These are phyloP conservation scores for Carex littledalei DNA, from an alignment of 176 grass and related monocot genomes.

Conservation along the genomic window DNA sequence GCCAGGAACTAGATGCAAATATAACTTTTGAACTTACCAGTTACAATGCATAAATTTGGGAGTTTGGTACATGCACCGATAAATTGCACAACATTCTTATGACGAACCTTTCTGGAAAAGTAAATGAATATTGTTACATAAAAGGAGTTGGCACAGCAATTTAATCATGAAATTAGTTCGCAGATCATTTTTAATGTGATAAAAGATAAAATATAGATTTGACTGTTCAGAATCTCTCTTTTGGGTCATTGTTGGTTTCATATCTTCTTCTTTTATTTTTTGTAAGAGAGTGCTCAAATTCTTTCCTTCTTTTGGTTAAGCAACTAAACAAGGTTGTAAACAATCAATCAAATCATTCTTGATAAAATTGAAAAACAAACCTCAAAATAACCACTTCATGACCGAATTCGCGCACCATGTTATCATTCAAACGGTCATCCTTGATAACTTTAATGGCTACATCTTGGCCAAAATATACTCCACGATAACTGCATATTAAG, in stretches of 20 bases:
- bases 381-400: conserved; percentile 43
- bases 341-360: neutral
- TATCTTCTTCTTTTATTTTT: neutral
- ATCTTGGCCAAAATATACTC: conserved; percentile 35
- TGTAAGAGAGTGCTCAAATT: neutral
- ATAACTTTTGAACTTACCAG: conserved; percentile 25
- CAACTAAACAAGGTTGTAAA: neutral
- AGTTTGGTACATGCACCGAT: conserved; percentile 42
- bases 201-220: neutral
- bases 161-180: neutral
- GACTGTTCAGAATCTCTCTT: neutral
- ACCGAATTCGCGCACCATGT: conserved; percentile 36
- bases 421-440: conserved; percentile 23
- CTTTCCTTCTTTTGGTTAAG: neutral
- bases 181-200: neutral
- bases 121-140: neutral
- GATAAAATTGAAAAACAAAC: conserved; percentile 15
- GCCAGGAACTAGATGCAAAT: neutral
- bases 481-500: conserved; percentile 30
- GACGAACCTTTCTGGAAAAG: conserved; percentile 45
- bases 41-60: conserved; percentile 41
- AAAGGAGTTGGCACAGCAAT: neutral
- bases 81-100: conserved; percentile 54
- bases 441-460: conserved; percentile 49
- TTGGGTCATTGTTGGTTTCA: neutral